A percentile compares a stretch with the other conserved stretches of the same genome.
phyloP scores from a whole-genome alignment of 192 early-diverging fungal genomes.

The Gonapodya prolifera region DNA sequence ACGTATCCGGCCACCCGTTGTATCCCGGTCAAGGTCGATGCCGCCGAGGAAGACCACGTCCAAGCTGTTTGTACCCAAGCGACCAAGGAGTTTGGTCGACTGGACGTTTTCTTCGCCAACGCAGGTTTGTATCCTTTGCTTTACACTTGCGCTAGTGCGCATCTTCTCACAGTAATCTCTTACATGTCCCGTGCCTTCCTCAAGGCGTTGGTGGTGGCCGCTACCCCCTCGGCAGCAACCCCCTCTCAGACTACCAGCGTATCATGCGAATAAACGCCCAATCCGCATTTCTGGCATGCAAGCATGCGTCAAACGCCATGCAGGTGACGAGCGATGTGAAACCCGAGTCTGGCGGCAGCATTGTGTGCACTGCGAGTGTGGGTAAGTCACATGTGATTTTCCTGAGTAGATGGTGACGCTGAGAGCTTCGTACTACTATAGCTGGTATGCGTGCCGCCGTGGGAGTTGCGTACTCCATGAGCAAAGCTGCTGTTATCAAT shows the following conservation, averaged over 20 bases:
- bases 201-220: too few relatives aligned
- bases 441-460: conserved; percentile 35
- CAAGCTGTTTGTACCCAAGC: conserved; percentile 18
- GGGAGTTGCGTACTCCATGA: conserved; percentile 30
- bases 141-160: too few relatives aligned
- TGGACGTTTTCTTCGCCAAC: conserved; percentile 40
- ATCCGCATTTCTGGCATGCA: conserved; percentile 28
- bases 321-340: conserved; percentile 23
- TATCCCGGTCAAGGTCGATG: conserved; percentile 25
- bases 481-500: conserved; percentile 37
- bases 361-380: conserved; percentile 23
- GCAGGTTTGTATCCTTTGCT: conserved; percentile 17
- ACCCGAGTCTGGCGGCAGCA: conserved; percentile 24
- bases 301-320: conserved; percentile 28
- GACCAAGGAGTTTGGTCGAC: conserved; percentile 21
- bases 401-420: neutral
- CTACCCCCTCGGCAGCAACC: too few relatives aligned
- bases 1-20: conserved; percentile 16
- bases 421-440: conserved; percentile 14
- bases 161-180: too few relatives aligned
- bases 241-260: too few relatives aligned
- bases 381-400: neutral
- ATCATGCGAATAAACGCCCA: too few relatives aligned
- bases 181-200: too few relatives aligned
- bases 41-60: conserved; percentile 20